phyloP scores from a whole-genome alignment of 305 asterid species.

The Plantago rigida region DNA sequence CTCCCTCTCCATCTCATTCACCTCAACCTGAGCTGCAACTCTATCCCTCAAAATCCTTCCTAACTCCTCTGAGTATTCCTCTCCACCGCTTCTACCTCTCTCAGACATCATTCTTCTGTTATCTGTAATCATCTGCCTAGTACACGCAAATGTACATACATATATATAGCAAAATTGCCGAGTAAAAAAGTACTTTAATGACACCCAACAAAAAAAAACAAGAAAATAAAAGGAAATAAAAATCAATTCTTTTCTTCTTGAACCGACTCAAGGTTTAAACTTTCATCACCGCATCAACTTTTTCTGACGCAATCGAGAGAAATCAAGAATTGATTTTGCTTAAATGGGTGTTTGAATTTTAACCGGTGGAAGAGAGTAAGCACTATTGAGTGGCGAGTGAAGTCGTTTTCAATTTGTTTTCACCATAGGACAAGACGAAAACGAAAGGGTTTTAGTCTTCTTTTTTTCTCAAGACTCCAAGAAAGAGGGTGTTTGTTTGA shows the following conservation, averaged over 20 bases:
- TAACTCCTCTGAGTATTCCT: neutral
- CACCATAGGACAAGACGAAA: no score
- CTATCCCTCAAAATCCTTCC: constrained; percentile 34
- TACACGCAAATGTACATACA: constrained; percentile 18
- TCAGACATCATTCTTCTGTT: constrained; percentile 49
- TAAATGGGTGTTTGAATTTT: constrained; percentile 11
- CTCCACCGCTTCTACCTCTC: constrained; percentile 11
- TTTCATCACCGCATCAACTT: no score
- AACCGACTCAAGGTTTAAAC: no score
- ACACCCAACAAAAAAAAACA: neutral
- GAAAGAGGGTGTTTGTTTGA: constrained; percentile 20
- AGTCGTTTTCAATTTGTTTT: no score
- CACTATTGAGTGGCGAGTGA: no score
- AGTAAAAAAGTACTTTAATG: neutral
- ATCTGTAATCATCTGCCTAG: constrained; percentile 27
- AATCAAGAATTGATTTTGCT: neutral
- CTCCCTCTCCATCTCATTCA: constrained; percentile 46
- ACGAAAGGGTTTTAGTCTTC: no score
- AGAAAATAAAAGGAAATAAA: neutral
- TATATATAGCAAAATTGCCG: neutral
- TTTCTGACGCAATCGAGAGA: no score
- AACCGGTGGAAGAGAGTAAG: no score
- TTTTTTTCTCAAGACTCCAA: no score
- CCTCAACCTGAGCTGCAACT: constrained; percentile 29
- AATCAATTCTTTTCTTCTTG: no score